Evolutionary conservation across 2,329 filamentous ascomycete species (phyloP).

Genomic region (Calonectria hongkongensis): DNA sequence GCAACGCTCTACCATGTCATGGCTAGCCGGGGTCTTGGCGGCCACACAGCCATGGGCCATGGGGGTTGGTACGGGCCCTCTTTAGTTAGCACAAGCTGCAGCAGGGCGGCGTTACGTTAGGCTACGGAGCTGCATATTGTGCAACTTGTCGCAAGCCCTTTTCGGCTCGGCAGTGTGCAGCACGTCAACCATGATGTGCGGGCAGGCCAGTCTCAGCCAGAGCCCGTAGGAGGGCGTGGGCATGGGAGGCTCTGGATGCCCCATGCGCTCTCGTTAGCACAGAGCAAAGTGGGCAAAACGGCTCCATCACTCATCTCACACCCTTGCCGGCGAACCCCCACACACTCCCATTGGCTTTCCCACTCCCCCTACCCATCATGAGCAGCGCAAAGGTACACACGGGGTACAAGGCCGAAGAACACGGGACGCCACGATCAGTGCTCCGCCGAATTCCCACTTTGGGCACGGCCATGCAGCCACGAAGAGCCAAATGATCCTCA

Average conservation of each 20-base stretch:
- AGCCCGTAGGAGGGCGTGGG: constrained; percentile 10
- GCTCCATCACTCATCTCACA: constrained; percentile 21
- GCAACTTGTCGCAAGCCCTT: constrained; percentile 10
- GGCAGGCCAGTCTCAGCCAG: neutral
- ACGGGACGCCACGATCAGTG: constrained; percentile 14
- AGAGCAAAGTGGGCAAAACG: constrained; percentile 13
- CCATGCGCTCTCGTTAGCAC: constrained; percentile 6
- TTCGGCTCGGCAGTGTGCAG: constrained; percentile 26
- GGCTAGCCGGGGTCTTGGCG: constrained; percentile 28
- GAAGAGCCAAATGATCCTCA: constrained; percentile 26
- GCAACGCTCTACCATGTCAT: constrained; percentile 25
- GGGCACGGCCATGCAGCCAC: constrained; percentile 22
- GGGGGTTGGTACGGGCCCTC: constrained; percentile 20
- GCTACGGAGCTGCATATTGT: constrained; percentile 15
- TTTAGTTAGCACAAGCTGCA: constrained; percentile 21
- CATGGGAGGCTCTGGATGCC: constrained; percentile 13
- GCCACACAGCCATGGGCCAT: constrained; percentile 12
- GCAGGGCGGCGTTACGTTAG: constrained; percentile 16
- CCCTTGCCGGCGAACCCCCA: constrained; percentile 14
- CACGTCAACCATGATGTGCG: constrained; percentile 28
- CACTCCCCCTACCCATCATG: constrained; percentile 29
- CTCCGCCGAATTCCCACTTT: constrained; percentile 25
- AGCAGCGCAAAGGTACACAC: neutral
- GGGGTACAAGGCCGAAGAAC: constrained; percentile 19
- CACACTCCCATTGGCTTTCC: constrained; percentile 16